Evolutionary conservation across 129 eudicot species (phyloP).

Genomic region (Scalesia atractyloides): DNA sequence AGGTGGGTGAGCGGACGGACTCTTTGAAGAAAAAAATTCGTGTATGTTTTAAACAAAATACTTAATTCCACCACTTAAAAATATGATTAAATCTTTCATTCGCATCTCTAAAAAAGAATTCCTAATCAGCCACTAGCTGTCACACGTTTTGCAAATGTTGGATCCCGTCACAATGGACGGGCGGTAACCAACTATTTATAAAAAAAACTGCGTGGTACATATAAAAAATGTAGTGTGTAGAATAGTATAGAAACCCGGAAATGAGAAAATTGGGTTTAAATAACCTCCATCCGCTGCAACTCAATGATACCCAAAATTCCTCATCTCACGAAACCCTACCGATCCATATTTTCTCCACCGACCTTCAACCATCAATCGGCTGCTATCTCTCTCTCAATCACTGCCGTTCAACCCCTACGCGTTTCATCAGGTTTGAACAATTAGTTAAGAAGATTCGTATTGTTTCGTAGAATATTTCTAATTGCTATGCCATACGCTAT

Average conservation of each 20-base stretch:
- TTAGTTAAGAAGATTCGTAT: background rate
- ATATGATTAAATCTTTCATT: no score
- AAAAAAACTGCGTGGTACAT: no score
- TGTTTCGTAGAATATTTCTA: background rate
- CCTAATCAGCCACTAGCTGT: no score
- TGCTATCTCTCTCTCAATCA: background rate
- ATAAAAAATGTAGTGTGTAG: no score
- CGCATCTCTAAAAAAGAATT: no score
- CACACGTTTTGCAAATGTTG: no score
- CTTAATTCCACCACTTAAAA: no score
- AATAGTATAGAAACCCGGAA: background rate
- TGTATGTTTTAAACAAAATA: no score
- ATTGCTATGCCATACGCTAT: background rate
- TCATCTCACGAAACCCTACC: slow-evolving; percentile 3
- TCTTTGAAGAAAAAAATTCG: no score
- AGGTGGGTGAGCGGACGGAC: no score
- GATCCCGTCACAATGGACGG: no score
- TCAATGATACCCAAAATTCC: background rate
- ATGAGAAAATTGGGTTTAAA: slow-evolving; percentile 4
- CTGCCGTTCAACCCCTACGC: background rate
- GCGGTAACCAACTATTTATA: no score
- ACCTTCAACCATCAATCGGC: background rate
- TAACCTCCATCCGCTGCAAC: slow-evolving; percentile 4
- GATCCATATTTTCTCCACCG: background rate
- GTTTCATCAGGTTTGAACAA: slow-evolving; percentile 16